Conservation (phyloP, 441 rosid genomes). For the Mallotus repandus region DNA sequence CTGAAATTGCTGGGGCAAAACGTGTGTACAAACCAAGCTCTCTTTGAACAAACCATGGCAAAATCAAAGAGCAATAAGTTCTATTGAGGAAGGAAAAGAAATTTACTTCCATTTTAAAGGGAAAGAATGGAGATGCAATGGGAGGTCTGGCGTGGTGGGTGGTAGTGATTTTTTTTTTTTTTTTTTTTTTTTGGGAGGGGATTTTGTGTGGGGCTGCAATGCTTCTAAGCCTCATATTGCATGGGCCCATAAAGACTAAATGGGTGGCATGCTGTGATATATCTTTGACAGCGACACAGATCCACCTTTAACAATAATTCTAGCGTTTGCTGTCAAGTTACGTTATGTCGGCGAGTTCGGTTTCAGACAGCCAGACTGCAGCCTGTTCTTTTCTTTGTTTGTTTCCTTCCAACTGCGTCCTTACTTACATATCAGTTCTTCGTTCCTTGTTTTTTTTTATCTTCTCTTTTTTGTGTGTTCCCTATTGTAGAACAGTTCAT, state of each 20-base stretch:
- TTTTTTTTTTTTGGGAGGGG: not conserved
- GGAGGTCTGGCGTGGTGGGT: slow-evolving; percentile 1
- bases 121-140: not conserved
- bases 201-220: slow-evolving; percentile 1
- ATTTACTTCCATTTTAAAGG: not conserved
- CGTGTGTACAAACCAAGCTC: not conserved
- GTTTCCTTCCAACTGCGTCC: not conserved
- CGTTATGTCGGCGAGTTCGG: slow-evolving; percentile 23
- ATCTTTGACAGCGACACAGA: slow-evolving; percentile 18
- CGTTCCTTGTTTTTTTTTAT: not conserved
- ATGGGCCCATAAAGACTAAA: not conserved
- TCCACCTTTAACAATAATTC: slow-evolving; percentile 21
- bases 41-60: too few relatives aligned
- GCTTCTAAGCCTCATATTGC: not conserved
- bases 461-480: too few relatives aligned
- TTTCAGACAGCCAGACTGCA: not conserved
- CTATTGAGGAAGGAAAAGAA: not conserved
- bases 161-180: not conserved
- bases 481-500: too few relatives aligned
- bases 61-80: too few relatives aligned
- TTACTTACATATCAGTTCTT: not conserved
- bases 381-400: not conserved
- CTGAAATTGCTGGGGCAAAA: not conserved
- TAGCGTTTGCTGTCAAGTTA: slow-evolving; percentile 22
- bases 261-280: not conserved